These are phyloP conservation scores for Ceratopteris richardii DNA, from an alignment of 75 land plant genomes.

Conservation along the genomic window DNA sequence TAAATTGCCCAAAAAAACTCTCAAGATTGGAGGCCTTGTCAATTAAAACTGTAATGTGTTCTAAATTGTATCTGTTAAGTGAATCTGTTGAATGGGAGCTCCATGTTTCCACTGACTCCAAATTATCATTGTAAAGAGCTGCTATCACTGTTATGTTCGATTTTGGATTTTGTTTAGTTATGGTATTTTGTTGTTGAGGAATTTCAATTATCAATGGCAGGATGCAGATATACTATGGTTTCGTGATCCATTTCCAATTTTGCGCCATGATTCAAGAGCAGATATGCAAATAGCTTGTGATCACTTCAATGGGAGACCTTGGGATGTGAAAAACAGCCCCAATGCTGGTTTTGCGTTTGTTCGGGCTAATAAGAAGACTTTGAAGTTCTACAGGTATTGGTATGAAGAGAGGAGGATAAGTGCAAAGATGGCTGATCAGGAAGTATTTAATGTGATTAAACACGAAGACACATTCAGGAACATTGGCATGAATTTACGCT, in stretches of 20 bases:
- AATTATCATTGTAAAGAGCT: neutral
- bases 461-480: conserved; percentile 11
- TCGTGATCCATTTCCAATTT: conserved; percentile 53
- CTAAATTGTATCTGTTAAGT: too few relatives aligned
- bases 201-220: conserved; percentile 18
- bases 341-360: conserved; percentile 74
- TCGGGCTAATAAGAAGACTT: conserved; percentile 48
- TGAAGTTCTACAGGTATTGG: conserved; percentile 51
- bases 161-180: neutral
- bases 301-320: conserved; percentile 26
- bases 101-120: neutral
- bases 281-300: conserved; percentile 48
- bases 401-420: conserved; percentile 27
- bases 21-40: too few relatives aligned
- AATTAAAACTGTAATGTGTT: too few relatives aligned
- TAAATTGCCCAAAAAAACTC: too few relatives aligned
- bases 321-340: conserved; percentile 31
- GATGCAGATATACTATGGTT: conserved; percentile 87
- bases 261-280: conserved; percentile 13
- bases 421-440: conserved; percentile 51
- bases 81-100: neutral
- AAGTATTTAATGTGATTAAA: conserved; percentile 46
- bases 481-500: conserved; percentile 30
- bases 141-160: neutral
- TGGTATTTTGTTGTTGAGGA: neutral